Percentiles rank a stretch among this genome's conserved stretches.
Evolutionary conservation across 2,329 filamentous ascomycete species (phyloP).

Genomic region (Fusarium sublunatum): DNA sequence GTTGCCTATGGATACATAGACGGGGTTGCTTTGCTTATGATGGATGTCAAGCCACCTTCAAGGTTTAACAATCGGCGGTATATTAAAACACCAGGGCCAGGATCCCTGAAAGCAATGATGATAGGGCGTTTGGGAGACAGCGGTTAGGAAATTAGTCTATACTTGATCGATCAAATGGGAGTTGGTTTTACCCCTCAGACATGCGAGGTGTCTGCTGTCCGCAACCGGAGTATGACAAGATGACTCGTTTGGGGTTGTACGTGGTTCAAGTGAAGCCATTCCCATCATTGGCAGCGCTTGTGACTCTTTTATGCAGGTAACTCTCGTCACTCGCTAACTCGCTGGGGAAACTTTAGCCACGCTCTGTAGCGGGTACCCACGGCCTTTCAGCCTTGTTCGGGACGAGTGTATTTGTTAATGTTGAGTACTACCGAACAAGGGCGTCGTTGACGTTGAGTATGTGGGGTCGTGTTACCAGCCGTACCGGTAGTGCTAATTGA

Average conservation of each 20-base stretch:
- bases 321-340: background rate
- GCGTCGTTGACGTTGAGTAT: conserved; percentile 39
- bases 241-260: conserved; percentile 13
- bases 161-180: conserved; percentile 18
- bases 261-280: background rate
- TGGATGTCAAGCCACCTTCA: conserved; percentile 9
- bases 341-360: background rate
- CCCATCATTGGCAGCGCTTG: background rate
- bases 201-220: conserved; percentile 1
- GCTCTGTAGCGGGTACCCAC: conserved; percentile 30
- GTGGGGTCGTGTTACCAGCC: conserved; percentile 33
- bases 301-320: conserved; percentile 17
- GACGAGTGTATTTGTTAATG: background rate
- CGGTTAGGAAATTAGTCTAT: conserved; percentile 12
- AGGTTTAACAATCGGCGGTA: conserved; percentile 13
- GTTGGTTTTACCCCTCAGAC: background rate
- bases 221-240: conserved; percentile 1
- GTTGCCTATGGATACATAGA: conserved; percentile 26
- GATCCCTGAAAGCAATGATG: conserved; percentile 28
- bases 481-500: conserved; percentile 22
- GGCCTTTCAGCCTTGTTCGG: conserved; percentile 5
- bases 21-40: conserved; percentile 22
- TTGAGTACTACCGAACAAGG: conserved; percentile 16
- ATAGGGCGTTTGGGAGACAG: conserved; percentile 37
- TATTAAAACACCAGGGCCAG: conserved; percentile 12